A percentile compares a stretch with the other conserved stretches of the same genome.
phyloP scores from a whole-genome alignment of 306 rosid genomes.

The Quercus glauca region DNA sequence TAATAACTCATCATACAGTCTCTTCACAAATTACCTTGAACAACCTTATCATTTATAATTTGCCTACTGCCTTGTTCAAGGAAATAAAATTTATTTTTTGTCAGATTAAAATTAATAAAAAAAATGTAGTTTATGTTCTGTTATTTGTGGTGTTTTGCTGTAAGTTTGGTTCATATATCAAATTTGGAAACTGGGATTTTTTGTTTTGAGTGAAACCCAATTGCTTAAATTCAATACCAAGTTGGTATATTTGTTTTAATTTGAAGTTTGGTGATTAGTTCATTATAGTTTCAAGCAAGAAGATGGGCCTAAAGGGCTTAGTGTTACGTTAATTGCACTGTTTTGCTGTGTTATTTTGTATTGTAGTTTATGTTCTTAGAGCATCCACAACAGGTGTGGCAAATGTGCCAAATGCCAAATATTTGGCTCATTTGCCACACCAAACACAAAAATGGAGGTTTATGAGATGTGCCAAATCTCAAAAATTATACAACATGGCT shows the following conservation, averaged over 20 bases:
- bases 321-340: no score
- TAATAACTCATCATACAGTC: not conserved
- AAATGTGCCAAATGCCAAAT: no score
- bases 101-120: no score
- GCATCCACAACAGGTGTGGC: no score
- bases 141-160: not conserved
- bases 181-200: not conserved
- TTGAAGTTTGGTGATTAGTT: no score
- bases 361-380: not conserved
- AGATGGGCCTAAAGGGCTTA: conserved; percentile 1
- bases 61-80: conserved; percentile 11
- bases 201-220: not conserved
- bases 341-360: no score
- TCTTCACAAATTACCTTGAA: not conserved
- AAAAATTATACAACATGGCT: no score
- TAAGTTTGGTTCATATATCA: not conserved
- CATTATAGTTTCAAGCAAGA: not conserved
- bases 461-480: no score
- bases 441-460: no score
- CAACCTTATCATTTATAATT: conserved; percentile 8
- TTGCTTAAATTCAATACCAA: not conserved
- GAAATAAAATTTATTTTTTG: not conserved
- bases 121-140: not conserved
- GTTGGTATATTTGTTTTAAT: no score
- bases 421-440: no score